phyloP scores from a whole-genome alignment of 2,329 filamentous ascomycete species.

The Fusarium praegraminearum region DNA sequence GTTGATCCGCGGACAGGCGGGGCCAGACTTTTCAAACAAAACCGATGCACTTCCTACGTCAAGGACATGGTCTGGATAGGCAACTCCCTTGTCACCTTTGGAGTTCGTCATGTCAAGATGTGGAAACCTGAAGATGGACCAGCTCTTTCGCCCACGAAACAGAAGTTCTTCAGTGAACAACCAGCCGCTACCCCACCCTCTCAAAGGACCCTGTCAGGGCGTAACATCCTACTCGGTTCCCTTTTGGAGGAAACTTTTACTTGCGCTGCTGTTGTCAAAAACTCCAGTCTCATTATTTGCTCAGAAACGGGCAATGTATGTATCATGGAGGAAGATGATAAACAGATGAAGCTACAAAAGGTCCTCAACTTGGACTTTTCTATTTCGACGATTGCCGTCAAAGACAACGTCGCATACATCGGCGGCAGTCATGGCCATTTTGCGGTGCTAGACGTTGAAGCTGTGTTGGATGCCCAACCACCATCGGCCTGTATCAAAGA shows the following conservation, averaged over 20 bases:
- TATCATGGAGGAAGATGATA: conserved; percentile 80
- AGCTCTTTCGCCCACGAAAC: conserved; percentile 72
- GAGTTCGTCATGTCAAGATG: conserved; percentile 91
- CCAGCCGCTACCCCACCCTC: conserved; percentile 49
- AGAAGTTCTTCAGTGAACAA: conserved; percentile 63
- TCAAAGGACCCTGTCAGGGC: conserved; percentile 78
- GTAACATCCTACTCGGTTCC: conserved; percentile 86
- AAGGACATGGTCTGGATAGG: conserved; percentile 93
- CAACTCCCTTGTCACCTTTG: conserved; percentile 83
- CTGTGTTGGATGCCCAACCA: conserved; percentile 58
- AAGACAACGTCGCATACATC: conserved; percentile 71
- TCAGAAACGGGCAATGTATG: conserved; percentile 93
- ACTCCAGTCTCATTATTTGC: conserved; percentile 82
- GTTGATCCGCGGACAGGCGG: conserved; percentile 85
- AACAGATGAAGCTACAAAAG: conserved; percentile 76
- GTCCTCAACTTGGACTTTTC: conserved; percentile 75
- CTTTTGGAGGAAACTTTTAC: conserved; percentile 88
- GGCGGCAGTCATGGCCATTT: conserved; percentile 75
- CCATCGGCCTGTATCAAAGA: conserved; percentile 55
- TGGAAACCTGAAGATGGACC: conserved; percentile 83
- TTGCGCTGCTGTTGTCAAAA: conserved; percentile 76
- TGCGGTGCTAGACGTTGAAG: conserved; percentile 63
- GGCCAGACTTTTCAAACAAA: conserved; percentile 82
- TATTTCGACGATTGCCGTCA: conserved; percentile 74
- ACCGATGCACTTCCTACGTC: conserved; percentile 90